phyloP scores from a whole-genome alignment of 768 basidiomycete species.

The Suillus plorans region DNA sequence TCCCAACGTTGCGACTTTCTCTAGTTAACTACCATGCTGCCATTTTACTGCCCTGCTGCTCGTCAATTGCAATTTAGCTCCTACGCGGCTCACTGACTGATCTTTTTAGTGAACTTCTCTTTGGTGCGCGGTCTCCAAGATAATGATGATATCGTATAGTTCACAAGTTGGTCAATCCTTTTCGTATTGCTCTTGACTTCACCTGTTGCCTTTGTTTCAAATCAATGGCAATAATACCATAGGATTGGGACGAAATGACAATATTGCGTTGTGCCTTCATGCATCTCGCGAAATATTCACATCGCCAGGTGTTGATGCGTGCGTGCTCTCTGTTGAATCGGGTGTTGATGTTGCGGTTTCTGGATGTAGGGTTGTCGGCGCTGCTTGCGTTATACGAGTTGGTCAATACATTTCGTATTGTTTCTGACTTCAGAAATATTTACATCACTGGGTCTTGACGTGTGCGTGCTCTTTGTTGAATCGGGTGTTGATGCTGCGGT shows the following conservation, averaged over 20 bases:
- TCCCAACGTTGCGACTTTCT: background rate
- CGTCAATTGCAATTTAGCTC: background rate
- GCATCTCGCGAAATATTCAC: background rate
- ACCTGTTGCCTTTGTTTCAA: background rate
- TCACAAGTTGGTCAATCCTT: background rate
- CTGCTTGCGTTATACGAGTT: no score
- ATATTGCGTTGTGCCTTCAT: background rate
- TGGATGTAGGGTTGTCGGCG: background rate
- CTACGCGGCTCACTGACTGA: background rate
- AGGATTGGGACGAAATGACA: background rate
- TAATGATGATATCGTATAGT: background rate
- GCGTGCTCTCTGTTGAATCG: background rate
- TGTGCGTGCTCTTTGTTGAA: conserved; percentile 1
- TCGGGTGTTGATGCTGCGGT: background rate
- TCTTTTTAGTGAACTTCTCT: background rate
- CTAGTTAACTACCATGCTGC: background rate
- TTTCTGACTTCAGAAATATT: background rate
- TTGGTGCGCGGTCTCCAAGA: background rate
- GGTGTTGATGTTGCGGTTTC: background rate
- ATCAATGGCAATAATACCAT: background rate
- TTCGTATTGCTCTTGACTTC: background rate
- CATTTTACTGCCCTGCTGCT: background rate
- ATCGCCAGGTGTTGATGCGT: background rate
- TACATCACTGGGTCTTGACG: background rate
- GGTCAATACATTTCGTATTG: no score